A percentile compares a stretch with the other conserved stretches of the same genome.
phyloP scores from a whole-genome alignment of 2,329 filamentous ascomycete genomes.

The Colletotrichum cereale region DNA sequence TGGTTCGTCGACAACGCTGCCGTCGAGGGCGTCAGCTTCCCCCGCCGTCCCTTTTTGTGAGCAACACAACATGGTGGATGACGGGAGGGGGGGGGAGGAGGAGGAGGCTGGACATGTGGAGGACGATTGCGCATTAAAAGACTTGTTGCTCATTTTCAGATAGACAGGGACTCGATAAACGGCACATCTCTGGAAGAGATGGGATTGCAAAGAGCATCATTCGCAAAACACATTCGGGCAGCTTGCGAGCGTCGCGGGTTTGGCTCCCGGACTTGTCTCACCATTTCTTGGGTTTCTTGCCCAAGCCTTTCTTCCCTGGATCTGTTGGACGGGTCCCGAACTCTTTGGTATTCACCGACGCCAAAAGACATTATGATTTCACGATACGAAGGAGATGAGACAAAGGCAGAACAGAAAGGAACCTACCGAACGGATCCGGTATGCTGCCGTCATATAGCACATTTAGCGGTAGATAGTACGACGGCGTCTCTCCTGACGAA shows the following conservation, averaged over 20 bases:
- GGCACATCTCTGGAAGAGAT: conserved; percentile 30
- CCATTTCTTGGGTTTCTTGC: background rate
- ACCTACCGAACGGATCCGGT: background rate
- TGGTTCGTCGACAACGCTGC: conserved; percentile 95
- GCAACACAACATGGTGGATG: conserved; percentile 12
- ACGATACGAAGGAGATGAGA: conserved; percentile 33
- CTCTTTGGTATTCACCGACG: conserved; percentile 28
- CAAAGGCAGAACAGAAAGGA: background rate
- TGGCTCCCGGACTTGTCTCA: background rate
- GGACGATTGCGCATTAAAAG: conserved; percentile 14
- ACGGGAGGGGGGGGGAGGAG: conserved; percentile 16
- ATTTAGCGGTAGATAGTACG: conserved; percentile 11
- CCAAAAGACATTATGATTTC: conserved; percentile 36
- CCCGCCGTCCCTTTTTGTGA: conserved; percentile 75
- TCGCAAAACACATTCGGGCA: conserved; percentile 6
- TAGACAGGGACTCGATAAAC: conserved; percentile 30
- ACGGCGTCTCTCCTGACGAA: background rate
- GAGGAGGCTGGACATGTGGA: conserved; percentile 2
- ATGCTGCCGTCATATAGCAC: background rate
- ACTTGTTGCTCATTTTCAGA: conserved; percentile 29
- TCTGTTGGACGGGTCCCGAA: conserved; percentile 9
- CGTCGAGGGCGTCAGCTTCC: conserved; percentile 86
- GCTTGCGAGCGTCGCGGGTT: conserved; percentile 11
- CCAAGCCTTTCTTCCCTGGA: background rate
- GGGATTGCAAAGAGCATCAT: background rate